phyloP scores from a whole-genome alignment of 2,329 filamentous ascomycete species.

The Ceratocystis diversiconidia region DNA sequence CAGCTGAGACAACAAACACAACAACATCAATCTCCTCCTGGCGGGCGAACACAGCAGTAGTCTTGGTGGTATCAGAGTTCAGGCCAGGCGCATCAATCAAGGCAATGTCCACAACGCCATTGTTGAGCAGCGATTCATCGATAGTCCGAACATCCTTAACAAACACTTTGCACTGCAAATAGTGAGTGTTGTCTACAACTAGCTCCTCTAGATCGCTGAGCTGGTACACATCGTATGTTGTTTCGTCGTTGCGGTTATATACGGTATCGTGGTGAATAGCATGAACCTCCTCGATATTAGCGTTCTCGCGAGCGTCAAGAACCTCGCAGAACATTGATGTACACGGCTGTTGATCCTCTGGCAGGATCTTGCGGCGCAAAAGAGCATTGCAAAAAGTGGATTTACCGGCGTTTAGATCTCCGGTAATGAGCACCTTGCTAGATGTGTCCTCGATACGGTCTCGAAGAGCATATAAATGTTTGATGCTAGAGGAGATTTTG shows the following conservation, averaged over 20 bases:
- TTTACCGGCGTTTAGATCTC: slow-evolving; percentile 92
- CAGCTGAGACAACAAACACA: slow-evolving; percentile 92
- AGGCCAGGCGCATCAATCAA: slow-evolving; percentile 92
- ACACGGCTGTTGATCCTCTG: slow-evolving; percentile 94
- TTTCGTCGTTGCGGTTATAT: slow-evolving; percentile 84
- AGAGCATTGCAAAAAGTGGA: slow-evolving; percentile 99
- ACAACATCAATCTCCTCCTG: slow-evolving; percentile 99
- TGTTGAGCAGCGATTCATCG: slow-evolving; percentile 88
- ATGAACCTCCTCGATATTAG: slow-evolving; percentile 84
- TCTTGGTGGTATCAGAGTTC: slow-evolving; percentile 93
- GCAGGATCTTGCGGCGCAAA: slow-evolving; percentile 76
- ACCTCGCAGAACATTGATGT: slow-evolving; percentile 98
- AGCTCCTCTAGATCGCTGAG: slow-evolving; percentile 72
- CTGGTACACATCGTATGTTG: slow-evolving; percentile 77
- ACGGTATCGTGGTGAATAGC: slow-evolving; percentile 68
- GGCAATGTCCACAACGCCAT: slow-evolving; percentile 94
- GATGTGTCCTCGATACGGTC: slow-evolving; percentile 95
- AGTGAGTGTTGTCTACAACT: slow-evolving; percentile 74
- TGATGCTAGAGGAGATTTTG: slow-evolving; percentile 86
- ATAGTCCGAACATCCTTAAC: slow-evolving; percentile 79
- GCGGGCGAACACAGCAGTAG: slow-evolving; percentile 88
- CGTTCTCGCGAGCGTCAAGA: slow-evolving; percentile 79
- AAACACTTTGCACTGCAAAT: slow-evolving; percentile 93
- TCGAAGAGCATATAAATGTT: slow-evolving; percentile 70
- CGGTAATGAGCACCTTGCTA: slow-evolving; percentile 91